A percentile compares a stretch with the other conserved stretches of the same genome.
phyloP scores from a whole-genome alignment of 805 yeast species.

The Pichia pseudocactophila region DNA sequence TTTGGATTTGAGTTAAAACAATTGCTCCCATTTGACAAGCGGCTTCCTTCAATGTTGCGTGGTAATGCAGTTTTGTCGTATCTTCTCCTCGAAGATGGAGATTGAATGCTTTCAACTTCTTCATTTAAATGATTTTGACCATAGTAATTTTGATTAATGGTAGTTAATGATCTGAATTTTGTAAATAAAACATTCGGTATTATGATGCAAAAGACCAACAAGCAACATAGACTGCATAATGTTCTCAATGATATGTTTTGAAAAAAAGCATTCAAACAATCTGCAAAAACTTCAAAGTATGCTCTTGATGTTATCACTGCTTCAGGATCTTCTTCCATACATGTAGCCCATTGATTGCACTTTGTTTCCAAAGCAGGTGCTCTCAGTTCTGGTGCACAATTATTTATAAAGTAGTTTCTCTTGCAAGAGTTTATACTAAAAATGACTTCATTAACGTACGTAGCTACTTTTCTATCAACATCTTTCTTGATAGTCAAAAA shows the following conservation, averaged over 20 bases:
- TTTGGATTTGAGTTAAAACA: not conserved
- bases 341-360: slow-evolving; percentile 69
- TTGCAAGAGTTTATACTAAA: slow-evolving; percentile 63
- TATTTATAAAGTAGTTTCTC: slow-evolving; percentile 58
- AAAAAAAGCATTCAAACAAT: slow-evolving; percentile 27
- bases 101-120: not conserved
- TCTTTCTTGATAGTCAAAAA: slow-evolving; percentile 35
- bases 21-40: not conserved
- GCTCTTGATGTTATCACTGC: slow-evolving; percentile 27
- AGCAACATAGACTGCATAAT: slow-evolving; percentile 14
- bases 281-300: slow-evolving; percentile 27
- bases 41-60: not conserved
- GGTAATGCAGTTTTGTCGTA: slow-evolving; percentile 8
- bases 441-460: slow-evolving; percentile 48
- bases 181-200: slow-evolving; percentile 24
- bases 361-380: slow-evolving; percentile 67
- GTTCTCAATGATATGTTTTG: slow-evolving; percentile 22
- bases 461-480: slow-evolving; percentile 60
- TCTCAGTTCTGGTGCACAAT: slow-evolving; percentile 54
- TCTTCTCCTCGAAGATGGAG: slow-evolving; percentile 2
- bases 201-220: slow-evolving; percentile 13
- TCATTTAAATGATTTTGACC: not conserved
- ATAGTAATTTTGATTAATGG: slow-evolving; percentile 22
- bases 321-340: slow-evolving; percentile 75
- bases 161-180: slow-evolving; percentile 17